These are phyloP conservation scores for Zasmidium cellare DNA, from an alignment of 2,329 filamentous ascomycete species.

Conservation along the genomic window DNA sequence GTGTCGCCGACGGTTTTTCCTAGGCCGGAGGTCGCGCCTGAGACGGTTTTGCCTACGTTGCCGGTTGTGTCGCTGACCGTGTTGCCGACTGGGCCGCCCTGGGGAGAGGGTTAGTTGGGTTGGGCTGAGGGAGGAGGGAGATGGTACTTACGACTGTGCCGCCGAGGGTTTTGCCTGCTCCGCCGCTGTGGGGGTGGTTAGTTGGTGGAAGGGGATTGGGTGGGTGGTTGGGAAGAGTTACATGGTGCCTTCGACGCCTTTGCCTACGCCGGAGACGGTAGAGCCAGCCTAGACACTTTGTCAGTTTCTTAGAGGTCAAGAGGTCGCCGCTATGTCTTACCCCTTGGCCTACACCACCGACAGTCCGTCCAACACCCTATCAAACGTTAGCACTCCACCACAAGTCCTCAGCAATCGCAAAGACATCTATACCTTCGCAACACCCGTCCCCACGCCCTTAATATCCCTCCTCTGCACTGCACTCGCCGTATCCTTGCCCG, in stretches of 20 bases:
- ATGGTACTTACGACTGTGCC: slow-evolving; percentile 7
- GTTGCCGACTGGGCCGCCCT: slow-evolving; percentile 40
- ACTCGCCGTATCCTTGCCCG: slow-evolving; percentile 28
- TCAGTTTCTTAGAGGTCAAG: too few relatives aligned
- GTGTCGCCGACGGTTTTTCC: slow-evolving; percentile 47
- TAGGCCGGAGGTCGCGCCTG: slow-evolving; percentile 42
- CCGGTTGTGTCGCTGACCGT: slow-evolving; percentile 31
- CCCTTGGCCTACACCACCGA: slow-evolving; percentile 32
- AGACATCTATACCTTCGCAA: slow-evolving; percentile 15
- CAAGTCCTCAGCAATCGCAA: neutral
- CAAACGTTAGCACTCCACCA: neutral
- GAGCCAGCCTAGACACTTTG: slow-evolving; percentile 23
- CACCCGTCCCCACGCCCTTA: slow-evolving; percentile 29
- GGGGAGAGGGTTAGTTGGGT: neutral
- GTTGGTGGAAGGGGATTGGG: too few relatives aligned
- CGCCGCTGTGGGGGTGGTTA: neutral
- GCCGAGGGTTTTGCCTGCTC: slow-evolving; percentile 11
- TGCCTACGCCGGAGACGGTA: slow-evolving; percentile 29
- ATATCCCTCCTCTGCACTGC: slow-evolving; percentile 30
- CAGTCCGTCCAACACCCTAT: slow-evolving; percentile 24
- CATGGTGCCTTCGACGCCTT: slow-evolving; percentile 26
- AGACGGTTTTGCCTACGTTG: slow-evolving; percentile 45
- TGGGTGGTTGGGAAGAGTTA: neutral
- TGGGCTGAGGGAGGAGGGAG: neutral
- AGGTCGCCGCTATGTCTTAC: too few relatives aligned